Evolutionary conservation across 1,139 yeast genomes (phyloP).

Genomic region (Wickerhamomyces sp.): DNA sequence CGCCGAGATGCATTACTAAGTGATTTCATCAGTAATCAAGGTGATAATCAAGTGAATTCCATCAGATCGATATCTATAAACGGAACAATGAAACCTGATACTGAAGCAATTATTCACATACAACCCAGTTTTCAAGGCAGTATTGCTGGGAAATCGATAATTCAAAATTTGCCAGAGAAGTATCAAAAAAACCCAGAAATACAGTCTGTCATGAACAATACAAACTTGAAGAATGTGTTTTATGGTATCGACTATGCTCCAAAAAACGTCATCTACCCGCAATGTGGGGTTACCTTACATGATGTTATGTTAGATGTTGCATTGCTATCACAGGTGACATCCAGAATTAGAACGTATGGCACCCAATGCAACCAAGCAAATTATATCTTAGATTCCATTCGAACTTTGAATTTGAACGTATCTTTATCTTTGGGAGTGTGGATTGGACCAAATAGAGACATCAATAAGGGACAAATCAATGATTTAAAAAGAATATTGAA

Average conservation of each 20-base stretch:
- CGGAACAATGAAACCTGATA: background rate
- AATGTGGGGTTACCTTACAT: slow-evolving; percentile 44
- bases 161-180: slow-evolving; percentile 28
- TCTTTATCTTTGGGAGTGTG: slow-evolving; percentile 62
- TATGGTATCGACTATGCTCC: slow-evolving; percentile 65
- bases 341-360: slow-evolving; percentile 54
- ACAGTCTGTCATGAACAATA: slow-evolving; percentile 30
- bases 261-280: slow-evolving; percentile 39
- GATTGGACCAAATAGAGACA: slow-evolving; percentile 44
- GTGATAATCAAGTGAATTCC: background rate
- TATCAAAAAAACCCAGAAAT: slow-evolving; percentile 32
- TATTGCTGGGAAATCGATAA: slow-evolving; percentile 19
- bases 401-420: slow-evolving; percentile 46
- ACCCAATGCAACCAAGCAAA: slow-evolving; percentile 60
- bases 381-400: slow-evolving; percentile 49
- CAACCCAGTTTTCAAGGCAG: slow-evolving; percentile 7
- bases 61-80: background rate
- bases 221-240: slow-evolving; percentile 35
- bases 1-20: slow-evolving; percentile 14
- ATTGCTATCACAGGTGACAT: slow-evolving; percentile 52
- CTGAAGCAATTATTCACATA: background rate
- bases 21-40: slow-evolving; percentile 1
- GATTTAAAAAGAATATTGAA: slow-evolving; percentile 40
- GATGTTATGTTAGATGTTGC: slow-evolving; percentile 55
- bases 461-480: slow-evolving; percentile 39